phyloP scores from a whole-genome alignment of 1,284 basidiomycete genomes.

The Hypsizygus ulmarius region DNA sequence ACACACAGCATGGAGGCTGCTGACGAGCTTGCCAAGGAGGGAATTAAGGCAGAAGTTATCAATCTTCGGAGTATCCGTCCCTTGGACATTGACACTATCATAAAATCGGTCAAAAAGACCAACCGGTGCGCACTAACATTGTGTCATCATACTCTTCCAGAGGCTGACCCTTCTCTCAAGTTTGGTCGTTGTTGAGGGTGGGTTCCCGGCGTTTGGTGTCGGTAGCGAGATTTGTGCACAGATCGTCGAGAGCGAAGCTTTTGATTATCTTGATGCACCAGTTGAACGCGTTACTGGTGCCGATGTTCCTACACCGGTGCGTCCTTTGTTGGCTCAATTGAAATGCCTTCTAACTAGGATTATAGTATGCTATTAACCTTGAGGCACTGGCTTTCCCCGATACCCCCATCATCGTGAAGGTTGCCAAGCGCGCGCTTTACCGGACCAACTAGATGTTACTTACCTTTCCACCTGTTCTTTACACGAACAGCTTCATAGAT shows the following conservation, averaged over 20 bases:
- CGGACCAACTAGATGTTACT: conserved; percentile 60
- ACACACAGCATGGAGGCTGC: conserved; percentile 91
- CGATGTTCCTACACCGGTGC: conserved; percentile 91
- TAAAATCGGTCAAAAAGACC: conserved; percentile 96
- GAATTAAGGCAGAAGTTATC: conserved; percentile 97
- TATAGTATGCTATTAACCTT: conserved; percentile 84
- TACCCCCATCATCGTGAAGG: conserved; percentile 83
- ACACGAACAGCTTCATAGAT: too few species aligned
- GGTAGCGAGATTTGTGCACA: conserved; percentile 98
- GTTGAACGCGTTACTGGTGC: conserved; percentile 98
- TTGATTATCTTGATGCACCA: conserved; percentile 96
- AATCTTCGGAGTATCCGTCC: conserved; percentile 96
- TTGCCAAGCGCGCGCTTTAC: conserved; percentile 90
- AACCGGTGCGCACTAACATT: conserved; percentile 59
- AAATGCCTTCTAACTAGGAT: conserved; percentile 8
- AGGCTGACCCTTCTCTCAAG: background rate
- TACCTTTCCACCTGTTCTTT: background rate
- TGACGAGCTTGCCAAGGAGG: conserved; percentile 90
- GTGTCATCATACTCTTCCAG: background rate
- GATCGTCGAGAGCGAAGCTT: conserved; percentile 93
- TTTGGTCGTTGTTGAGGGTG: conserved; percentile 92
- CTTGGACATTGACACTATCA: conserved; percentile 96
- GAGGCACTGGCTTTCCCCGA: conserved; percentile 92
- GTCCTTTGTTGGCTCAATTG: conserved; percentile 27
- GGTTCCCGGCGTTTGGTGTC: conserved; percentile 98